Base-by-base conservation (phyloP, 2,329 filamentous ascomycete species). In the Aspergillus unguis region DNA sequence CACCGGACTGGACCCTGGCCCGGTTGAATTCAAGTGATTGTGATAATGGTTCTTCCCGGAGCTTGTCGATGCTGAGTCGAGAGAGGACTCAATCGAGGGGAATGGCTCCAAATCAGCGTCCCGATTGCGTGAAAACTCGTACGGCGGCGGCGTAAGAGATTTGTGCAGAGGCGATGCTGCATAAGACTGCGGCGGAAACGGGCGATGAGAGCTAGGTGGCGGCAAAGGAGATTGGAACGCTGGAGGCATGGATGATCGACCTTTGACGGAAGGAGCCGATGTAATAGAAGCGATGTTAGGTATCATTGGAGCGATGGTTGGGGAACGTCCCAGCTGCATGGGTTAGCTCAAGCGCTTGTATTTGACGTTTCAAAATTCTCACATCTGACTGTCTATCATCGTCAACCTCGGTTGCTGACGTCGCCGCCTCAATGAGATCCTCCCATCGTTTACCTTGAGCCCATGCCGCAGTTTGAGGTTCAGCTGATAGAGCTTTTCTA, bases 371-470 rank as follows among this genome's bases (percentile, higher is more conserved):
- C 17, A 7, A 17, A 10, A 45, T 25, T 69, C 90, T 95, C 68
- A 92, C 83, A 71, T 96, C 92, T 67, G 82, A 76, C 60, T 92
- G 89, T 67, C 79, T 74, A 59, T 94, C 91, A 69, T 95, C 90
- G 66, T 94, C 82, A 64, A 87, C 92, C 74, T 95, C 92, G 3
- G 90, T 95, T 28, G 92, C 91, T 56, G 90, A 96, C 31, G 92
- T 91, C 50, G 89, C 92, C 48, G 92, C 92, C 72, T 96, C 92
- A 59, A 97, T 95, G 55, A 97, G 80, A 71, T 97, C 92, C 72
- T 96, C 90, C 94, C 92, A 97, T 64, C 92, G 82, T 75, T 94
- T 95, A 59, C 90, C 91, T 73, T 88, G 84, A 44, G 81, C 77
- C 63, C 80, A 83, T 17, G 81, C 88, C 54, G 88, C 86, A 23